Evolutionary conservation across 495 filamentous ascomycete genomes (phyloP).

Genomic region (Aspergillus asperescens): DNA sequence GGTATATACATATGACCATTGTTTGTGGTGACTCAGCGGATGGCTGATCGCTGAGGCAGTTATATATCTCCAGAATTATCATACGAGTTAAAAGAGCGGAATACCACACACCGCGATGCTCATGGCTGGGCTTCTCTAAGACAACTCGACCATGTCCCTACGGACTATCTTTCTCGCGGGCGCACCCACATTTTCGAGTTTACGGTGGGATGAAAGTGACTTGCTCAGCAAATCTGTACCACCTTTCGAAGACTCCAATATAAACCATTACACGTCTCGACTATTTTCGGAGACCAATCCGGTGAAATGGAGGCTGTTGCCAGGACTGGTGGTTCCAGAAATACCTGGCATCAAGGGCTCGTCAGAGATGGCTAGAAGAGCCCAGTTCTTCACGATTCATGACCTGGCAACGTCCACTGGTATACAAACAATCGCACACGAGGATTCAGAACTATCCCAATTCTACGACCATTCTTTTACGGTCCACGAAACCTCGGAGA

Average conservation of each 20-base stretch:
- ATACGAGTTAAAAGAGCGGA: not conserved
- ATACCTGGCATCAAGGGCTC: conserved; percentile 13
- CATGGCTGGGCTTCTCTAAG: conserved; percentile 1
- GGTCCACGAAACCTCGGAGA: conserved; percentile 48
- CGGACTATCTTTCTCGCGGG: conserved; percentile 57
- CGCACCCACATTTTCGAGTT: conserved; percentile 48
- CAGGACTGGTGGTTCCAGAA: conserved; percentile 11
- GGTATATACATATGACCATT: not conserved
- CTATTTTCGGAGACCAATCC: conserved; percentile 11
- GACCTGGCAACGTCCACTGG: conserved; percentile 29
- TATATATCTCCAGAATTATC: not conserved
- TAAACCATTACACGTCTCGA: not conserved
- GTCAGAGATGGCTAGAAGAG: conserved; percentile 17
- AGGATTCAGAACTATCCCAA: conserved; percentile 46
- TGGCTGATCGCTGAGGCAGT: not conserved
- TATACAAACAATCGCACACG: conserved; percentile 17
- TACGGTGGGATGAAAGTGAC: conserved; percentile 51
- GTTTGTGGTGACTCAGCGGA: not conserved
- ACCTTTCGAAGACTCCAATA: conserved; percentile 36
- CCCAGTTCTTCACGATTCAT: conserved; percentile 47
- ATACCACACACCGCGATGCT: not conserved
- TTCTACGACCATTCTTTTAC: conserved; percentile 73
- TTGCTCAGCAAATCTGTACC: conserved; percentile 47
- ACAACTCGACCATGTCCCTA: conserved; percentile 33
- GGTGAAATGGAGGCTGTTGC: conserved; percentile 42